Conservation (phyloP, 768 basidiomycete genomes). For the Mycena rebaudengoi region DNA sequence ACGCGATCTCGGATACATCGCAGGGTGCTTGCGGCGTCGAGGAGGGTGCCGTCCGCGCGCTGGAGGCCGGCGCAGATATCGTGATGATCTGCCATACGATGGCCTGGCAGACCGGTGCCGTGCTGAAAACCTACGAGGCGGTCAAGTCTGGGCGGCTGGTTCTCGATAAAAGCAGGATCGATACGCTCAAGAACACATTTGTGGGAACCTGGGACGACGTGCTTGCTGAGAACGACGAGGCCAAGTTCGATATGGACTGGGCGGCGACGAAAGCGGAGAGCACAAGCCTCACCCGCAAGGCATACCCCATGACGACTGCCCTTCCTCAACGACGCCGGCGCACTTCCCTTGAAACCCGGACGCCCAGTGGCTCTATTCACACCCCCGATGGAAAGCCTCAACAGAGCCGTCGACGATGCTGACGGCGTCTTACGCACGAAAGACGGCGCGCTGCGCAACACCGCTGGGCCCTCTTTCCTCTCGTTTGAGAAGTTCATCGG, state of each 20-base stretch:
- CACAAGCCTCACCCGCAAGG: conserved; percentile 49
- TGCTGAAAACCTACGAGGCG: conserved; percentile 61
- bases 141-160: conserved; percentile 53
- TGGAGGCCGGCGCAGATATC: conserved; percentile 75
- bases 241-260: conserved; percentile 39
- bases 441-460: conserved; percentile 59
- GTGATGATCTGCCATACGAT: conserved; percentile 79
- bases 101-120: conserved; percentile 58
- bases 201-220: conserved; percentile 56
- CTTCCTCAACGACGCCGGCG: conserved; percentile 52
- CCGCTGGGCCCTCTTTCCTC: conserved; percentile 63
- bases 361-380: conserved; percentile 57
- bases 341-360: conserved; percentile 45
- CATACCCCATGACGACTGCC: conserved; percentile 58
- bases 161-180: conserved; percentile 54
- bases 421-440: conserved; percentile 52
- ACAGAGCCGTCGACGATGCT: conserved; percentile 68
- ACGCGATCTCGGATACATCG: conserved; percentile 63
- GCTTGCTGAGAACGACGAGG: conserved; percentile 35
- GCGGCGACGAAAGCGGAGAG: conserved; percentile 48
- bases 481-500: conserved; percentile 54
- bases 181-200: conserved; percentile 58
- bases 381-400: conserved; percentile 64
- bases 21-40: conserved; percentile 56
- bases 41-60: conserved; percentile 61